A percentile compares a stretch with the other conserved stretches of the same genome.
phyloP scores from a whole-genome alignment of 225 moss, liverwort and hornwort genomes.

The Anthoceros angustus region DNA sequence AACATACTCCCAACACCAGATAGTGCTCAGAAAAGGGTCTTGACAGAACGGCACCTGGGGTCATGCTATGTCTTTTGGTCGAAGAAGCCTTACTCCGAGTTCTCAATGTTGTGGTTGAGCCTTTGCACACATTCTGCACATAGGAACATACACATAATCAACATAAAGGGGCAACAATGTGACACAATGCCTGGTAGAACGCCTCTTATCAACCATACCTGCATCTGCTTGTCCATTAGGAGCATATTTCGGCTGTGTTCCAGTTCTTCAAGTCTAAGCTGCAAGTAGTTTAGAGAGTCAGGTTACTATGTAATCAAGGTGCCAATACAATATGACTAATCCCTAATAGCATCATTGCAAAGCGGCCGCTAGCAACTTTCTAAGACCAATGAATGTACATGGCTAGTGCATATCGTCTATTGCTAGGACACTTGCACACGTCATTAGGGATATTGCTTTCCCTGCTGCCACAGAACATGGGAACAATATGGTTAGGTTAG shows the following conservation, averaged over 20 bases:
- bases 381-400: too few relatives aligned
- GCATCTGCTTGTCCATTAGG: constrained; percentile 2
- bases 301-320: background rate
- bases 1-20: too few relatives aligned
- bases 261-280: background rate
- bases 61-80: background rate
- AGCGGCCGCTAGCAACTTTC: too few relatives aligned
- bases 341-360: too few relatives aligned
- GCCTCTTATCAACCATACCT: background rate
- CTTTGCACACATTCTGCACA: background rate
- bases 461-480: too few relatives aligned
- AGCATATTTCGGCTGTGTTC: background rate
- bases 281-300: background rate
- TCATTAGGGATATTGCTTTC: too few relatives aligned
- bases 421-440: too few relatives aligned
- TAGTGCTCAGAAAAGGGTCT: background rate
- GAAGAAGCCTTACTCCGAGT: background rate
- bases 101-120: background rate
- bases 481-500: too few relatives aligned
- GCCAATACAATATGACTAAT: background rate
- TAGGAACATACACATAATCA: background rate
- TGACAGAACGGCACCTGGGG: background rate
- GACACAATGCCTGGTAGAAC: background rate
- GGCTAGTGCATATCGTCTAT: too few relatives aligned
- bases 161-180: background rate